Percentiles rank a stretch among this genome's conserved stretches.
Conservation (phyloP, 2,329 filamentous ascomycete species). For the Beauveria scarabaeidicola region DNA sequence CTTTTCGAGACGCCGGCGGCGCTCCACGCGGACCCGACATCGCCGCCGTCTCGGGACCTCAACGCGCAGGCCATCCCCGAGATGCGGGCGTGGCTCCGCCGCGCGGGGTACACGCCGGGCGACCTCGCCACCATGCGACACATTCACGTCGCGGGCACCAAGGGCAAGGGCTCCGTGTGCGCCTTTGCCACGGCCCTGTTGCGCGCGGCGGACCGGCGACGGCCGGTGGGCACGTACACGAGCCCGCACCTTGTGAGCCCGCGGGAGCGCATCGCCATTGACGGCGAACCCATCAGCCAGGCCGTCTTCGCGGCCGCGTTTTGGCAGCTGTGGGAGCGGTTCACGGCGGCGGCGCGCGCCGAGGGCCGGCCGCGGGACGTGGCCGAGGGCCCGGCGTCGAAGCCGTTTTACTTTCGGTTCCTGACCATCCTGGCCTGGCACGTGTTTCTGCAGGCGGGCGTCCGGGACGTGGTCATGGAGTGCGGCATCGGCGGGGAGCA, state of each 20-base stretch:
- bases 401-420: constrained; percentile 89
- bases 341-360: constrained; percentile 31
- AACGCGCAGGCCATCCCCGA: constrained; percentile 73
- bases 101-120: constrained; percentile 58
- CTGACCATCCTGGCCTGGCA: constrained; percentile 84
- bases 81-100: constrained; percentile 68
- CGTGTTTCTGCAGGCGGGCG: constrained; percentile 66
- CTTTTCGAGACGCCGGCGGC: constrained; percentile 35
- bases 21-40: constrained; percentile 17
- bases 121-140: constrained; percentile 38
- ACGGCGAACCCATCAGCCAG: constrained; percentile 61
- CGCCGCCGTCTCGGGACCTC: constrained; percentile 25
- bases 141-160: constrained; percentile 87
- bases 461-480: constrained; percentile 75
- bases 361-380: constrained; percentile 30
- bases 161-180: constrained; percentile 86
- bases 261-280: constrained; percentile 75
- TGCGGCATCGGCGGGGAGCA: constrained; percentile 92
- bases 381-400: constrained; percentile 49
- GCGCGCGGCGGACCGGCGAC: constrained; percentile 27
- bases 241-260: constrained; percentile 79
- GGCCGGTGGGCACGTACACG: constrained; percentile 65
- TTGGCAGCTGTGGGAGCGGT: constrained; percentile 71
- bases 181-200: constrained; percentile 77
- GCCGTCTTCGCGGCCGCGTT: constrained; percentile 67